These are phyloP conservation scores for Saccharum officinarum DNA, from an alignment of 176 grass and related monocot species.

Conservation along the genomic window DNA sequence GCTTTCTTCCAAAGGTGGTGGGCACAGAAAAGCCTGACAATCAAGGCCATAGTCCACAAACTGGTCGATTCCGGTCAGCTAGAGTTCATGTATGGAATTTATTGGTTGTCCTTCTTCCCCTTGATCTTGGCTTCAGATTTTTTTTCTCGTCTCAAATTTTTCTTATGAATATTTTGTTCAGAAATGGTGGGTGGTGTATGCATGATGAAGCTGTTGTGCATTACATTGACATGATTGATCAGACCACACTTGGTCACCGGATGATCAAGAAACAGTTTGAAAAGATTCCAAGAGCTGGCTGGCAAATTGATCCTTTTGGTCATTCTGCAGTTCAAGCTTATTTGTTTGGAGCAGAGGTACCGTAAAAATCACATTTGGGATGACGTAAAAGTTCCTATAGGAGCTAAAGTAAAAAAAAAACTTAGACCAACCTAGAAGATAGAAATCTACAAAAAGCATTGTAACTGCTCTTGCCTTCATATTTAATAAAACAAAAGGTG, in stretches of 20 bases:
- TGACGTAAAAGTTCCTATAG: neutral
- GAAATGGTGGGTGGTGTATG: conserved; percentile 99
- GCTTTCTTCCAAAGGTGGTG: conserved; percentile 99
- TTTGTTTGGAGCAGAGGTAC: conserved; percentile 83
- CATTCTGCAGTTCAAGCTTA: conserved; percentile 92
- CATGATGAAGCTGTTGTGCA: conserved; percentile 91
- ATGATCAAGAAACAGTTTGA: conserved; percentile 87
- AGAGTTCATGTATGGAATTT: conserved; percentile 77
- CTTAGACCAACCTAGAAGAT: no score
- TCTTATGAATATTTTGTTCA: conserved; percentile 32
- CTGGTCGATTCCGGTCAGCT: conserved; percentile 80
- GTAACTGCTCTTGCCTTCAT: neutral
- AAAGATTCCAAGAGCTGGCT: conserved; percentile 76
- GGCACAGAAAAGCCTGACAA: conserved; percentile 67
- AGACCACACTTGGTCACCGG: conserved; percentile 88
- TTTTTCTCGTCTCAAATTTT: neutral
- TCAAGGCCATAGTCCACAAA: conserved; percentile 53
- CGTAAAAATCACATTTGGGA: conserved; percentile 25
- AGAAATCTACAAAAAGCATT: neutral
- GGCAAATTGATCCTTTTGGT: conserved; percentile 97
- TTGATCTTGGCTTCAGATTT: conserved; percentile 4
- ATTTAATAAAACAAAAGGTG: neutral
- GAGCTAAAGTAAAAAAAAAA: neutral
- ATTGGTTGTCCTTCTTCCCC: neutral
- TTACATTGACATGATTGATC: conserved; percentile 99